A percentile compares a stretch with the other conserved stretches of the same genome.
Evolutionary conservation across 805 yeast species (phyloP).

Genomic region (Scheffersomyces amazonensis): DNA sequence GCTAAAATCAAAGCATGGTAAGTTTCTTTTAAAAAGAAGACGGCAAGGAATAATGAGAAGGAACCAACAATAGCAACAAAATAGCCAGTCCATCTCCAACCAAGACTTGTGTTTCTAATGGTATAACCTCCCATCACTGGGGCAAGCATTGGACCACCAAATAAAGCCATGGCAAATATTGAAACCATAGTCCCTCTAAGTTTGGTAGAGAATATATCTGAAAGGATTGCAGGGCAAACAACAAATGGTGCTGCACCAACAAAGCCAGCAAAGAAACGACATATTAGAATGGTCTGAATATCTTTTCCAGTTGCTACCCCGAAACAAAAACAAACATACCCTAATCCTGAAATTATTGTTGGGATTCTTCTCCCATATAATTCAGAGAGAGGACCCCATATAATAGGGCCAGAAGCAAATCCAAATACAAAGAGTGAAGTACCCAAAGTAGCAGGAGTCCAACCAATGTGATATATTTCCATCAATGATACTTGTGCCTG

Average conservation of each 20-base stretch:
- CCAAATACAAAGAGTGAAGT: conserved; percentile 82
- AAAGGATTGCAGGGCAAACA: conserved; percentile 79
- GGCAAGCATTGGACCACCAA: conserved; percentile 75
- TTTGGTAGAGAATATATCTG: conserved; percentile 68
- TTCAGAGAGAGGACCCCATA: conserved; percentile 55
- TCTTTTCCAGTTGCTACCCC: conserved; percentile 76
- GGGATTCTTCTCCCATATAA: conserved; percentile 38
- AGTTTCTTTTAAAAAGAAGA: conserved; percentile 34
- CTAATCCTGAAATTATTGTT: conserved; percentile 38
- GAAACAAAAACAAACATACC: conserved; percentile 41
- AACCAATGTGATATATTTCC: conserved; percentile 52
- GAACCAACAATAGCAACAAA: conserved; percentile 41
- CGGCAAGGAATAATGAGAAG: conserved; percentile 24
- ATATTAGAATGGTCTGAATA: conserved; percentile 69
- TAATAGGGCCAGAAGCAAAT: conserved; percentile 85
- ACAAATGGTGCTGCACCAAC: conserved; percentile 83
- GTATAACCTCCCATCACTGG: conserved; percentile 57
- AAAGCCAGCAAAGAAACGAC: conserved; percentile 77
- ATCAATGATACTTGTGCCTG: conserved; percentile 51
- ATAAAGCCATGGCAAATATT: conserved; percentile 67
- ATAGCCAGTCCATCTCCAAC: conserved; percentile 61
- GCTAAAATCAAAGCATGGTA: conserved; percentile 35
- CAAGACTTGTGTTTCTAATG: conserved; percentile 32
- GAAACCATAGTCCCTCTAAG: conserved; percentile 74
- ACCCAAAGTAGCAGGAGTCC: conserved; percentile 69